Base-by-base conservation (phyloP, 805 yeast genomes). In the Ogataea thermomethanolica region DNA sequence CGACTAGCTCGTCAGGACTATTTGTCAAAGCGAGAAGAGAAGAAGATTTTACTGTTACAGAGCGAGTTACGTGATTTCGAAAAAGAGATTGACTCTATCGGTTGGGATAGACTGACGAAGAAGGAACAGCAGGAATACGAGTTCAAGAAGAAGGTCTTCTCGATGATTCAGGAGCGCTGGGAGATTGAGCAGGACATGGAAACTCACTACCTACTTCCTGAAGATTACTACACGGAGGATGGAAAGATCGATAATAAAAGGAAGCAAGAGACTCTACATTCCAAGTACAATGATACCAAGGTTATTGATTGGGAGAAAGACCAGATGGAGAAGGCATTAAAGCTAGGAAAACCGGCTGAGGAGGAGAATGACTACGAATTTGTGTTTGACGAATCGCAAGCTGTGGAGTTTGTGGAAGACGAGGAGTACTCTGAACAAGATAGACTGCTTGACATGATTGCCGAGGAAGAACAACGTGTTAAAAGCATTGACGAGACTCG, bases 341-440 rank as follows among this genome's bases (percentile, higher is more conserved):
- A 24, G 11, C 21, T 22, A 26, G 29, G 25, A 15, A 24, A 12
- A 27, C 11, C 56, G 24, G 44, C 43, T 0, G 64, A 65, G 2
- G 70, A 60, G 25, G 67, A 69, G 7, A 17, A 4, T 17, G 59
- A 76, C 29, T 86, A 83, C 53, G 95, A 84, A 9, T 87, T 70
- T 63, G 91, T 87, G 0, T 84, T 84, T 61, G 93, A 86, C 56
- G 73, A 74, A 31, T 66, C 76, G 39, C 26, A 32, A 10, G 26
- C 28, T 7, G 28, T 32, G 21, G 35, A 32, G 25, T 33, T 33
- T 33, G 36, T 44, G n/a, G 69, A 55, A 12, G 50, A 52, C 8
- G 55, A 51, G 15, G 51, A 48, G 2, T 61, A 44, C 48, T 49
- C 37, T 48, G 54, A 21, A 44, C 49, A 35, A 12, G 63, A 70